These are phyloP conservation scores for Oidiodendron maius DNA, from an alignment of 495 filamentous ascomycete genomes.

Conservation along the genomic window DNA sequence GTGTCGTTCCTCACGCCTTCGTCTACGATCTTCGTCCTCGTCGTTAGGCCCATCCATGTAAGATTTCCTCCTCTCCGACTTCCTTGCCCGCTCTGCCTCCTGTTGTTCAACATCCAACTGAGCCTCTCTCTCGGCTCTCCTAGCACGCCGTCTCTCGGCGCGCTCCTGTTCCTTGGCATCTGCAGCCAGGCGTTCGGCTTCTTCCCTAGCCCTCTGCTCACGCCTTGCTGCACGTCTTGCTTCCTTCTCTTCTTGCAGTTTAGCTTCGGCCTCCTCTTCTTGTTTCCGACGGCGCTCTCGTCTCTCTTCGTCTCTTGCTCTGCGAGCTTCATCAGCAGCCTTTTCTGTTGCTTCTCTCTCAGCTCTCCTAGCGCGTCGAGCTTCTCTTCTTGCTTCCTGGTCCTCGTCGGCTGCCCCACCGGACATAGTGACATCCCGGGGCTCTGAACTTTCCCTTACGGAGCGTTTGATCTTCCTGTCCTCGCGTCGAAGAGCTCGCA, in stretches of 20 bases:
- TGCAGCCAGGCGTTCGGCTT: constrained; percentile 22
- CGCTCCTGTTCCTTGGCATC: constrained; percentile 26
- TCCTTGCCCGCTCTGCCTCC: constrained; percentile 9
- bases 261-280: constrained; percentile 34
- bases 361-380: constrained; percentile 41
- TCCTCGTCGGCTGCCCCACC: constrained; percentile 35
- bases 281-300: constrained; percentile 22
- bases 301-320: constrained; percentile 36
- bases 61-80: constrained; percentile 19
- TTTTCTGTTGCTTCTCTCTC: constrained; percentile 27
- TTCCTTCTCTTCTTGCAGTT: constrained; percentile 43
- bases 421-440: constrained; percentile 24
- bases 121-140: constrained; percentile 12
- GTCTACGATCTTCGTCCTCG: constrained; percentile 45
- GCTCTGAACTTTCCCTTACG: constrained; percentile 11
- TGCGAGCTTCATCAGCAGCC: constrained; percentile 45
- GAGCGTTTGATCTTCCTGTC: constrained; percentile 24
- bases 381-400: constrained; percentile 47
- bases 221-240: constrained; percentile 37
- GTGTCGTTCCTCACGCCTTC: constrained; percentile 40
- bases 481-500: constrained; percentile 28
- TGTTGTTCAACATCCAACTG: constrained; percentile 19
- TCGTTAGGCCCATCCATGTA: constrained; percentile 23
- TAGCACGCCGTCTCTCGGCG: constrained; percentile 17
- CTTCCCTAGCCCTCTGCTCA: constrained; percentile 30